A percentile compares a stretch with the other conserved stretches of the same genome.
Conservation (phyloP, 768 basidiomycete genomes). For the Psilocybe subaeruginosa region DNA sequence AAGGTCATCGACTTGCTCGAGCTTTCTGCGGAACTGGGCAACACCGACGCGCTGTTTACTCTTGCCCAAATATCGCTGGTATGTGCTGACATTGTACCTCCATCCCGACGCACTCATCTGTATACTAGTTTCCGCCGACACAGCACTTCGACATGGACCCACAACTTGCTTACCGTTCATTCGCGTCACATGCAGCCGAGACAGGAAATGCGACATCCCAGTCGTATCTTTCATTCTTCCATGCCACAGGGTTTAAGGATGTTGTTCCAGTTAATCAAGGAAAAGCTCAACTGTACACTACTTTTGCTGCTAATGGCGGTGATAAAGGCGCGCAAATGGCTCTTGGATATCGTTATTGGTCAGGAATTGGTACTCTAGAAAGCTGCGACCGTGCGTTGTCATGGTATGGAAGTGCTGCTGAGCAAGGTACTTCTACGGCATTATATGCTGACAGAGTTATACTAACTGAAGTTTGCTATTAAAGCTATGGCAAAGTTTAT, state of each 20-base stretch:
- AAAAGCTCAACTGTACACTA: slow-evolving; percentile 89
- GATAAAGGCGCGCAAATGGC: slow-evolving; percentile 91
- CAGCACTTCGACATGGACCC: slow-evolving; percentile 65
- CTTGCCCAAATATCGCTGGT: slow-evolving; percentile 73
- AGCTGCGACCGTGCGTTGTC: slow-evolving; percentile 81
- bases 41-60: slow-evolving; percentile 71
- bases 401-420: slow-evolving; percentile 91
- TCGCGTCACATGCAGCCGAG: slow-evolving; percentile 59
- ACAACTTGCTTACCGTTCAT: slow-evolving; percentile 62
- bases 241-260: slow-evolving; percentile 81
- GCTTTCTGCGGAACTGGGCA: slow-evolving; percentile 80
- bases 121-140: slow-evolving; percentile 71
- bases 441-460: background rate
- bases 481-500: slow-evolving; percentile 80
- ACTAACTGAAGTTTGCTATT: background rate
- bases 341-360: slow-evolving; percentile 93
- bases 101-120: background rate
- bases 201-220: slow-evolving; percentile 91
- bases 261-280: slow-evolving; percentile 70
- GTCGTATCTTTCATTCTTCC: slow-evolving; percentile 83
- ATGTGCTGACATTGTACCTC: slow-evolving; percentile 23
- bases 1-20: slow-evolving; percentile 82
- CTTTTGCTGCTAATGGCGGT: slow-evolving; percentile 89
- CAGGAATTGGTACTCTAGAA: slow-evolving; percentile 90
- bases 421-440: slow-evolving; percentile 56